phyloP scores from a whole-genome alignment of 805 yeast genomes.

The Candida parachauliodes region DNA sequence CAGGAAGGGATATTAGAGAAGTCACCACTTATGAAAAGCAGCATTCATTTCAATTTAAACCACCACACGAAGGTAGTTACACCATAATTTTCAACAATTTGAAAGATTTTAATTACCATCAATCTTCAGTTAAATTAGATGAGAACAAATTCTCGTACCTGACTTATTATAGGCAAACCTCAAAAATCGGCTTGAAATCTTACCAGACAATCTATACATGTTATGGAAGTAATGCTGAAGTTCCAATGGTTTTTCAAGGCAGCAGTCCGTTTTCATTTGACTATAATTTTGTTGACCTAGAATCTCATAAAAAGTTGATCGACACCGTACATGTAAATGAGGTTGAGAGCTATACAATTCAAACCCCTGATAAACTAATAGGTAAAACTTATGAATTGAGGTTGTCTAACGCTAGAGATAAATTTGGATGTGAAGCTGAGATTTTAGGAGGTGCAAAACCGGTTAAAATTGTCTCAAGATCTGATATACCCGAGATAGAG shows the following conservation, averaged over 20 bases:
- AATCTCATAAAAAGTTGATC: constrained; percentile 17
- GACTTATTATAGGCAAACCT: constrained; percentile 70
- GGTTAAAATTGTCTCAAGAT: constrained; percentile 57
- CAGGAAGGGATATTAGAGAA: constrained; percentile 24
- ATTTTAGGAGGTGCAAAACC: constrained; percentile 57
- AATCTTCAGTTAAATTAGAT: constrained; percentile 30
- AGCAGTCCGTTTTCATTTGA: constrained; percentile 71
- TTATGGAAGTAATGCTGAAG: constrained; percentile 22
- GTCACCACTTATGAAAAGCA: constrained; percentile 23
- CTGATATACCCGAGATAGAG: constrained; percentile 55
- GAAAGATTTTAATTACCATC: constrained; percentile 58
- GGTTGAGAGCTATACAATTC: constrained; percentile 35
- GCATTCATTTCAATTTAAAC: constrained; percentile 58
- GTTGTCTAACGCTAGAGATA: constrained; percentile 65
- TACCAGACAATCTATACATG: constrained; percentile 24
- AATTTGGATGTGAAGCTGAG: constrained; percentile 69
- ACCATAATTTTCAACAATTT: constrained; percentile 65
- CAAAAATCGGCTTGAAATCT: constrained; percentile 34
- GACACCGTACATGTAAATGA: constrained; percentile 31
- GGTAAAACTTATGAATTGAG: constrained; percentile 76
- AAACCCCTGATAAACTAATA: constrained; percentile 49
- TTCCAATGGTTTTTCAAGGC: constrained; percentile 69
- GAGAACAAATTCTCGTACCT: constrained; percentile 50
- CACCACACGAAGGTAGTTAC: constrained; percentile 78
- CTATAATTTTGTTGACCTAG: constrained; percentile 60